phyloP scores from a whole-genome alignment of 306 rosid genomes.

The Cucurbita maxima region DNA sequence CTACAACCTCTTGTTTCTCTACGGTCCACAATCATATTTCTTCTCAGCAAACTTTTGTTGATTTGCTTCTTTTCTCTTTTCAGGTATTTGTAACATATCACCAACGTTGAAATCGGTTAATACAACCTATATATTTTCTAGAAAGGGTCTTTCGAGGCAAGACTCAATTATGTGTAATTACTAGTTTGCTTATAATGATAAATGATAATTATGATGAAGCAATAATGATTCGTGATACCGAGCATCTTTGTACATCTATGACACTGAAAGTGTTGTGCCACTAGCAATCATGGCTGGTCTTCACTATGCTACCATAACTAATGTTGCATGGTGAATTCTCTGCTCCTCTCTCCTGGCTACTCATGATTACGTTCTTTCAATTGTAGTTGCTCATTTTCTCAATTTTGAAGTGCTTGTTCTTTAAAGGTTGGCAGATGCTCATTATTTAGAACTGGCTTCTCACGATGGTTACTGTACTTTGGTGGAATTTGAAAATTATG shows the following conservation, averaged over 20 bases:
- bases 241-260: slow-evolving; percentile 44
- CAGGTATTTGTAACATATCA: slow-evolving; percentile 54
- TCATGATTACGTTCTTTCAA: not conserved
- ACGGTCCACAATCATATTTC: not conserved
- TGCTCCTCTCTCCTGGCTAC: not conserved
- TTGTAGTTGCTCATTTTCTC: not conserved
- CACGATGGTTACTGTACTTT: slow-evolving; percentile 91
- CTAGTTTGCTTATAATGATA: not conserved
- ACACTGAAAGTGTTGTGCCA: slow-evolving; percentile 69
- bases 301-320: slow-evolving; percentile 90
- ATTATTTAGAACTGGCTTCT: slow-evolving; percentile 66
- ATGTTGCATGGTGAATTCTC: slow-evolving; percentile 60
- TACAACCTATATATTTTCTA: slow-evolving; percentile 67
- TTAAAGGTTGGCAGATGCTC: slow-evolving; percentile 68
- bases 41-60: slow-evolving; percentile 2
- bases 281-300: slow-evolving; percentile 74
- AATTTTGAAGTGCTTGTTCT: slow-evolving; percentile 16
- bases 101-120: slow-evolving; percentile 50
- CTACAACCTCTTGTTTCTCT: not conserved
- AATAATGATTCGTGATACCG: not conserved
- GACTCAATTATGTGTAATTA: slow-evolving; percentile 8
- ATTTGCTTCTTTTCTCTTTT: slow-evolving; percentile 19
- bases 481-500: slow-evolving; percentile 66
- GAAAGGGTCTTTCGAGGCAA: slow-evolving; percentile 77
- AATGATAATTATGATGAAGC: not conserved